Base-by-base conservation (phyloP, 768 basidiomycete species). In the Tricholomella constricta region DNA sequence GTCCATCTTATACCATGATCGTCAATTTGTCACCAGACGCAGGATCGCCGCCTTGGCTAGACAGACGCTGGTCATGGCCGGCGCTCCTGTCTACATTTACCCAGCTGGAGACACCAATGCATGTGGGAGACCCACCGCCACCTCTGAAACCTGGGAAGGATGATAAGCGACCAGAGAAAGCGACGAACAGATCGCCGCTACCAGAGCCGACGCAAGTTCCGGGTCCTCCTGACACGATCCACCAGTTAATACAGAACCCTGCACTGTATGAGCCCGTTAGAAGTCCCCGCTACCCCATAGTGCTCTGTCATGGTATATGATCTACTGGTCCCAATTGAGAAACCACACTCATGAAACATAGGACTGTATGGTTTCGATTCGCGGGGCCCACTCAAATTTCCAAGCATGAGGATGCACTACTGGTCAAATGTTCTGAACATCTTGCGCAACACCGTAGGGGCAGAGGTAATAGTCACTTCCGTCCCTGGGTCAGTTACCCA, bases 311-410 rank as follows among this genome's bases (percentile, higher is more conserved):
- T 72, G 96, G 95, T 93, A 62, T 61, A 81, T 67, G 42, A 8
- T 45, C 4, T 26, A 8, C 8, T 11, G 9, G 41, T 31, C 9
- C 27, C 3, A 14, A 48, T 17, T 6, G 25, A 20, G 36, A 25
- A 29, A 35, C 17, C 42, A 47, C 31, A 48, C 59, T 57, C 53
- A 58, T 40, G 20, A 22, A 4, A 37, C 29, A 10, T 62, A 91
- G 94, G 96, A 17, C 75, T 98, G 2, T 98, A 99, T 63, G 96
- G 96, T 6, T 99, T 97, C 65, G 94, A 96, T 62, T 88, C 92
- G 0, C 83, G 88, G 27, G 94, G 94, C 1, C 93, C 93, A 0
- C 76, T 82, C 0, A 76, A 87, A 10, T 91, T 94, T 62, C 93
- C 94, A 0, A 83, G 85, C 38, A 78, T 95, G 52, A 84, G 90